A percentile compares a stretch with the other conserved stretches of the same genome.
These are phyloP conservation scores for Linderniella brevidens DNA, from an alignment of 257 asterid species.

Conservation along the genomic window DNA sequence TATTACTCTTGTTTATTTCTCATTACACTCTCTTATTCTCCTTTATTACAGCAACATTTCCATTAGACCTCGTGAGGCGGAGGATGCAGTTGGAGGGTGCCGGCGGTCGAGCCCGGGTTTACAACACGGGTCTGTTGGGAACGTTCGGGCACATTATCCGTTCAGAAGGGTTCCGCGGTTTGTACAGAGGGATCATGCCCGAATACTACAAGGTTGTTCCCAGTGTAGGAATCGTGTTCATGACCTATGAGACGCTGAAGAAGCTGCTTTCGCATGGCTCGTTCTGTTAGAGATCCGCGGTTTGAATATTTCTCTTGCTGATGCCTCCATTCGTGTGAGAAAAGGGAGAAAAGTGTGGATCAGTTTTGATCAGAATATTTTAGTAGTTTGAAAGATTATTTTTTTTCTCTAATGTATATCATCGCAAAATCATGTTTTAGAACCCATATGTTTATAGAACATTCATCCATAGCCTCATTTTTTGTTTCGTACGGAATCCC, in stretches of 20 bases:
- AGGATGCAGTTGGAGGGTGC: conserved; percentile 70
- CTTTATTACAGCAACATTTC: conserved; percentile 42
- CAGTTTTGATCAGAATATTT: no score
- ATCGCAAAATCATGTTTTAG: no score
- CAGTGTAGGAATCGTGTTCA: conserved; percentile 50
- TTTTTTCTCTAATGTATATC: no score
- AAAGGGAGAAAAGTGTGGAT: no score
- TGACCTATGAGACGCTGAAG: conserved; percentile 62
- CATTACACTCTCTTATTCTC: neutral
- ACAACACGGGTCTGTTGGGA: conserved; percentile 44
- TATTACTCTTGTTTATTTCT: no score
- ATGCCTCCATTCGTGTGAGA: no score
- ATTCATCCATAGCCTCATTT: no score
- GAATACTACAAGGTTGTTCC: conserved; percentile 71
- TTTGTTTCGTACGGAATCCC: no score
- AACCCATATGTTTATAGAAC: no score
- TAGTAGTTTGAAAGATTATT: no score
- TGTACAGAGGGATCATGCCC: conserved; percentile 64
- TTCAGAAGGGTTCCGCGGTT: conserved; percentile 42
- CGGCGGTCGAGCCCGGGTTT: conserved; percentile 51
- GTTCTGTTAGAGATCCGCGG: conserved; percentile 4
- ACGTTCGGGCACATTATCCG: conserved; percentile 40
- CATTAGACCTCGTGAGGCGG: conserved; percentile 72
- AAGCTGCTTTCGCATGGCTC: conserved; percentile 32
- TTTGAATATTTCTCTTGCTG: no score